A percentile compares a stretch with the other conserved stretches of the same genome.
These are phyloP conservation scores for Pseudohalonectria lignicola DNA, from an alignment of 2,329 filamentous ascomycete species.

Conservation along the genomic window DNA sequence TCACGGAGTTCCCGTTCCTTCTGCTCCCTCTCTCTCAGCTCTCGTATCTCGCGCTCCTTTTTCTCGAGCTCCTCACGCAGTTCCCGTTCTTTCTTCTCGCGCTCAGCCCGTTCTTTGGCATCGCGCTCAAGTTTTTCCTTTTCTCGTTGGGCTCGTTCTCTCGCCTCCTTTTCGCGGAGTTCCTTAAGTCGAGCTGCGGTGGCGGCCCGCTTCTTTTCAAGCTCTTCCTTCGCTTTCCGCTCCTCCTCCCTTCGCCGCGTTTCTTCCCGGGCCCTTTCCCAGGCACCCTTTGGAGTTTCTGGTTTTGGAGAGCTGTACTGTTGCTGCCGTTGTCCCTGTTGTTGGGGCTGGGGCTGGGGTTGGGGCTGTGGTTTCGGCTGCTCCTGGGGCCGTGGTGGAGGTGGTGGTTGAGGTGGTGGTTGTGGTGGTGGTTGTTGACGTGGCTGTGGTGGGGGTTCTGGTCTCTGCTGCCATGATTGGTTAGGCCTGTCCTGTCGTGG, in stretches of 20 bases:
- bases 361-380: conserved; percentile 14
- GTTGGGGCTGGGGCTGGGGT: conserved; percentile 10
- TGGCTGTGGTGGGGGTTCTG: conserved; percentile 9
- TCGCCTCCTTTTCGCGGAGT: conserved; percentile 43
- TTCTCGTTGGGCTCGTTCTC: conserved; percentile 23
- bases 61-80: conserved; percentile 24
- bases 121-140: conserved; percentile 18
- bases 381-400: conserved; percentile 8
- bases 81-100: conserved; percentile 15
- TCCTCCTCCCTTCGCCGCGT: conserved; percentile 53
- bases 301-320: conserved; percentile 15
- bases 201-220: conserved; percentile 49
- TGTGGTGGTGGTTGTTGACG: conserved; percentile 7
- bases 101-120: conserved; percentile 16
- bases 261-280: conserved; percentile 62
- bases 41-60: conserved; percentile 20
- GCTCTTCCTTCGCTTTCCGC: conserved; percentile 47
- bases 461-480: background rate
- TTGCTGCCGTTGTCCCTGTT: conserved; percentile 13
- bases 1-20: conserved; percentile 17
- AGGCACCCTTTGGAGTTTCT: conserved; percentile 36
- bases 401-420: conserved; percentile 5
- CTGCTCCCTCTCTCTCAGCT: conserved; percentile 19
- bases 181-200: conserved; percentile 40
- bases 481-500: background rate